Evolutionary conservation across 495 filamentous ascomycete genomes (phyloP).

Genomic region (Barbatosphaeria neglecta): DNA sequence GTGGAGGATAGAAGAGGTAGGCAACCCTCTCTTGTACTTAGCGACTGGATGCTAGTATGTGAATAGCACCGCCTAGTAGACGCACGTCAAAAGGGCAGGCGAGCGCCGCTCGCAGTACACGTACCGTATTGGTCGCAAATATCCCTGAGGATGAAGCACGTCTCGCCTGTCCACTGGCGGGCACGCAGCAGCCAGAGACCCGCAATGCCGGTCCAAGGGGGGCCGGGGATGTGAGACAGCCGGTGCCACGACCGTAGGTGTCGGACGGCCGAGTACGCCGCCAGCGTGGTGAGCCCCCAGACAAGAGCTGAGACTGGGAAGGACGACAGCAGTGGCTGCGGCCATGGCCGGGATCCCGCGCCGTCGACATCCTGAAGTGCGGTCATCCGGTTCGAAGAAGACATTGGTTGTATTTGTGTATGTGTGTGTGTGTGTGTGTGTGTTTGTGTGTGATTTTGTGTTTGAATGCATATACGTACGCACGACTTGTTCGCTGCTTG

Average conservation of each 20-base stretch:
- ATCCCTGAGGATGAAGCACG: conserved; percentile 2
- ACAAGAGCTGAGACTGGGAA: not conserved
- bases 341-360: not conserved
- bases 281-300: not conserved
- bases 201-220: conserved; percentile 7
- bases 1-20: not conserved
- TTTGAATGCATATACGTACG: too few species aligned
- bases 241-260: conserved; percentile 15
- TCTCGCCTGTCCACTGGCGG: not conserved
- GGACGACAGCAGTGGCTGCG: not conserved
- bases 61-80: too few species aligned
- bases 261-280: not conserved
- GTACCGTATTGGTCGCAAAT: conserved; percentile 8
- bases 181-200: conserved; percentile 7
- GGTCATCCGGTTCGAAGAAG: not conserved
- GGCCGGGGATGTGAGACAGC: conserved; percentile 13
- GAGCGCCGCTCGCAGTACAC: too few species aligned
- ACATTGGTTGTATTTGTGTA: not conserved
- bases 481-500: too few species aligned
- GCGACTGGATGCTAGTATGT: too few species aligned
- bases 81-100: not conserved
- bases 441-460: not conserved
- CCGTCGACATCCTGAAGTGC: not conserved
- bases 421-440: not conserved
- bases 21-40: too few species aligned